phyloP scores from a whole-genome alignment of 345 rosid genomes.

The Aquilaria sinensis region DNA sequence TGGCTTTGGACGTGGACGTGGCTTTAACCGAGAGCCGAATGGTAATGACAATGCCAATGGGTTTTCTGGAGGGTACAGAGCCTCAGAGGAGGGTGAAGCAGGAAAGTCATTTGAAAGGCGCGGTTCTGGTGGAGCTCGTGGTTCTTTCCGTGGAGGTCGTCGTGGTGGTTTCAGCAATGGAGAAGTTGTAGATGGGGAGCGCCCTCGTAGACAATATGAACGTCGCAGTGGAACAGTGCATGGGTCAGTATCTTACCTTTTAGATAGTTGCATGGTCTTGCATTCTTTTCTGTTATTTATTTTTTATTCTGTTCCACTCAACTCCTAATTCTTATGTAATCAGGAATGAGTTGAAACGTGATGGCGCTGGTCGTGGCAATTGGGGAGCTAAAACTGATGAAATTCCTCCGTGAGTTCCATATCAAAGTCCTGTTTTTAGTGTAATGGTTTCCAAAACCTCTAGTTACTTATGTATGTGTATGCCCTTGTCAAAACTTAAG shows the following conservation, averaged over 20 bases:
- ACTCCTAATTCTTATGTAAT: background rate
- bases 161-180: conserved; percentile 67
- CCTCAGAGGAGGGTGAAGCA: conserved; percentile 64
- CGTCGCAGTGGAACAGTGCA: conserved; percentile 95
- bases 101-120: conserved; percentile 53
- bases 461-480: background rate
- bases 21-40: conserved; percentile 55
- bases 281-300: background rate
- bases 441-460: background rate
- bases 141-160: conserved; percentile 66
- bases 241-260: conserved; percentile 52
- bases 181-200: conserved; percentile 67
- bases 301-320: conserved; percentile 1
- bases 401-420: conserved; percentile 48
- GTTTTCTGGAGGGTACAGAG: conserved; percentile 44
- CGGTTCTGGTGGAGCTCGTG: conserved; percentile 43
- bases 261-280: background rate
- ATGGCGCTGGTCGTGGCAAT: conserved; percentile 90
- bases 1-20: conserved; percentile 51
- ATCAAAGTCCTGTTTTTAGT: background rate
- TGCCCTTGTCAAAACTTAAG: conserved; percentile 31
- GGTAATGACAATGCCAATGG: conserved; percentile 43
- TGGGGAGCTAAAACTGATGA: conserved; percentile 92
- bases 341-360: conserved; percentile 78
- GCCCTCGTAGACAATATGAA: conserved; percentile 59